Conservation (phyloP, 2,329 filamentous ascomycete species). For the Fusarium napiforme region DNA sequence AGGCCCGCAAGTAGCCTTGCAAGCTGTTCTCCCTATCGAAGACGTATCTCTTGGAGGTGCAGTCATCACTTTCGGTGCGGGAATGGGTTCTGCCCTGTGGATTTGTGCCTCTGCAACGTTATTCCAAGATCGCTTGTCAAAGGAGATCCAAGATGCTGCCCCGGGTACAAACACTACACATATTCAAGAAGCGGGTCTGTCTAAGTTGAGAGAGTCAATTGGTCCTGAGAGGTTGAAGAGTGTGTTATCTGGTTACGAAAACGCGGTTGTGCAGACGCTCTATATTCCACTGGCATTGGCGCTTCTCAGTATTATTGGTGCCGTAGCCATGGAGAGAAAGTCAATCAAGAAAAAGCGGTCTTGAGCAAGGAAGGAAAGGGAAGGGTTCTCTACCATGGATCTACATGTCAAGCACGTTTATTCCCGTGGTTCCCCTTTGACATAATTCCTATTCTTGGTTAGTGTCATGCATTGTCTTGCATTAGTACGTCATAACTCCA, state of each 20-base stretch:
- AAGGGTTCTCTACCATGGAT: fast-evolving
- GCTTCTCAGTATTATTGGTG: conserved; percentile 33
- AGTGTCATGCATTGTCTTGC: neutral
- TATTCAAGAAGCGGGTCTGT: conserved; percentile 25
- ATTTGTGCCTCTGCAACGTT: conserved; percentile 42
- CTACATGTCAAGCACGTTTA: neutral
- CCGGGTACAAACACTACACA: conserved; percentile 17
- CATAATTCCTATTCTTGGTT: neutral
- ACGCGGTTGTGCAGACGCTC: conserved; percentile 37
- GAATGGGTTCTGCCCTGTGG: conserved; percentile 41
- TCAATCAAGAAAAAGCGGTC: conserved; percentile 39
- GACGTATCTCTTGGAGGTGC: conserved; percentile 40
- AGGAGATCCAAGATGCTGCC: conserved; percentile 27
- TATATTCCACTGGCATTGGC: conserved; percentile 37
- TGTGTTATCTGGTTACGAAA: conserved; percentile 37
- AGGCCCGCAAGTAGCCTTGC: conserved; percentile 34
- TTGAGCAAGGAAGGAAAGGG: neutral
- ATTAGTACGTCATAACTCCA: neutral
- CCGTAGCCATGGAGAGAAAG: conserved; percentile 36
- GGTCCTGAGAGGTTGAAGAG: conserved; percentile 13
- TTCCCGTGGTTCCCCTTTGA: neutral
- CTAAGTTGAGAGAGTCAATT: conserved; percentile 27
- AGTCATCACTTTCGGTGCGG: conserved; percentile 36
- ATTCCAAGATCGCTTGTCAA: conserved; percentile 32
- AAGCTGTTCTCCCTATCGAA: conserved; percentile 32